phyloP scores from a whole-genome alignment of 805 yeast genomes.

The Peterozyma xylosa region DNA sequence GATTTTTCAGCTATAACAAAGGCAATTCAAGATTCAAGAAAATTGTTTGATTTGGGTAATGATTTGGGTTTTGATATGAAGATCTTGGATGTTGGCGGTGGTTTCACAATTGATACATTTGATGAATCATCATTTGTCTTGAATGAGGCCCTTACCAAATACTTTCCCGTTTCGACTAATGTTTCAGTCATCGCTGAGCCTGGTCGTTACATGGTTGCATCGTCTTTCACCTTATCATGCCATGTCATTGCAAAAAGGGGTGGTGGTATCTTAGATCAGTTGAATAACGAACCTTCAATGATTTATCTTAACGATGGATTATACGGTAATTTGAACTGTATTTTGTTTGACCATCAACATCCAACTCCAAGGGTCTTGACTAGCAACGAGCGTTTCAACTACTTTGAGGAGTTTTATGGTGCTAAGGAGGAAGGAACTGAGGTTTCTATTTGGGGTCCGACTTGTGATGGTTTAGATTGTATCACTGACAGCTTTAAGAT shows the following conservation, averaged over 20 bases:
- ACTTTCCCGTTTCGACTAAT: slow-evolving; percentile 44
- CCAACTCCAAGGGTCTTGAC: slow-evolving; percentile 65
- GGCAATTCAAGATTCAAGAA: slow-evolving; percentile 67
- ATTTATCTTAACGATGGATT: slow-evolving; percentile 91
- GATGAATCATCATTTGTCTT: slow-evolving; percentile 51
- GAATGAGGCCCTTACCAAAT: slow-evolving; percentile 41
- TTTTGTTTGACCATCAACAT: slow-evolving; percentile 83
- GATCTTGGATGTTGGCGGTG: slow-evolving; percentile 88
- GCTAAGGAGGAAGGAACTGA: slow-evolving; percentile 9
- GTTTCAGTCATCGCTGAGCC: slow-evolving; percentile 79
- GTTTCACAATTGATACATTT: slow-evolving; percentile 63
- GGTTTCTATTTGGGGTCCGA: slow-evolving; percentile 94
- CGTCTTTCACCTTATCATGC: slow-evolving; percentile 78
- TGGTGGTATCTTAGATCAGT: neutral
- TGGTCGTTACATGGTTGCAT: slow-evolving; percentile 82
- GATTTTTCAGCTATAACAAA: slow-evolving; percentile 58
- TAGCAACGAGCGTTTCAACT: slow-evolving; percentile 40
- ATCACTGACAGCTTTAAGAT: slow-evolving; percentile 47
- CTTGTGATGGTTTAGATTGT: slow-evolving; percentile 95
- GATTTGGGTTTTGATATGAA: slow-evolving; percentile 39
- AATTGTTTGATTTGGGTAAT: slow-evolving; percentile 55
- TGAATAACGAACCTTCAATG: slow-evolving; percentile 38
- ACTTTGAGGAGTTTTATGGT: slow-evolving; percentile 15
- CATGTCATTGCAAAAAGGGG: slow-evolving; percentile 82
- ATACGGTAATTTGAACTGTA: slow-evolving; percentile 92